Evolutionary conservation across 441 rosid genomes (phyloP), one percentile per base, ranked within the genome.

Genomic region (Aquilaria agallochum): DNA sequence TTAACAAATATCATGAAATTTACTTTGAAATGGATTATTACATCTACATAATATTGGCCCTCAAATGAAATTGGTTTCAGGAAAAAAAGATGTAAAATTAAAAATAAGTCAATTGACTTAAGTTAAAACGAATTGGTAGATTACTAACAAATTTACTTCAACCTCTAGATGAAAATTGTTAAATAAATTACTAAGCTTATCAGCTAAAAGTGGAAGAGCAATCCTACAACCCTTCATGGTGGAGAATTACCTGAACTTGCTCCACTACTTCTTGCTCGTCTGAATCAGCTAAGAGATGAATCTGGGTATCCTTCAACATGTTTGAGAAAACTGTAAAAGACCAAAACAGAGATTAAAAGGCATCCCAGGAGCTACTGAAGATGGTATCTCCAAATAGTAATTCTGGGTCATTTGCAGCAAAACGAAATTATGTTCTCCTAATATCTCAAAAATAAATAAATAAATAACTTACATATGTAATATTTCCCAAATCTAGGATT

Each of bases 281-380:
- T 0, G 99, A 94, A 82, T 94, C 99, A 5, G 97, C 99, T 74
- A 94, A 73, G 68, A 86, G 76, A 78, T 91, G 97, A 83, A 94
- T 86, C 80, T 87, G 97, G 10, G 98, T 94, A 69, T 94, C 98
- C 83, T 91, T 94, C 80, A 94, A 81, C 69, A 94, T 75, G 67
- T 91, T 94, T 55, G 98, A 89, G 86, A 94, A 94, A 86, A 88
- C 98, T 94, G 84, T 67, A 76, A 52, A 65, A 53, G 67, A 8
- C 13, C 66, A 70, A 20, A n/a, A 51, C 2, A 40, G 6, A 62
- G 51, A 56, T 49, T 56, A 55, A 56, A 46, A 46, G 33, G 30
- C n/a, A 64, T 31, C 44, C 15, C 31, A 42, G 11, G 52, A 34
- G 59, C 51, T 56, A 49, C 13, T 6, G 55, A 55, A 71, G 20